Evolutionary conservation across 1,139 yeast genomes (phyloP).

Genomic region (Suhomyces anneliseae): DNA sequence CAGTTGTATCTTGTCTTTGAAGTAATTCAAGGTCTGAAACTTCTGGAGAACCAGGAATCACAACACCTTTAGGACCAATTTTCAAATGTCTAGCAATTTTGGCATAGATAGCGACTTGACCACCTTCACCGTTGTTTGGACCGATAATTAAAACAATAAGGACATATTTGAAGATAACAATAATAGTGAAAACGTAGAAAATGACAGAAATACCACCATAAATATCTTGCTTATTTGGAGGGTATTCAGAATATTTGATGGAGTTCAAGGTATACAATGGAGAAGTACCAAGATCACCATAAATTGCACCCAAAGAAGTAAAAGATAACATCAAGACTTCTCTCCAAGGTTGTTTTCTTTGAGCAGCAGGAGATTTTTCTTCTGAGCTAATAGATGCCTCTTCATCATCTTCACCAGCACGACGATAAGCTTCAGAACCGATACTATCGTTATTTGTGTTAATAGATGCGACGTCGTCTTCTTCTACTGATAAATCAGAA

Average conservation of each 20-base stretch:
- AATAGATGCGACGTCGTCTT: constrained; percentile 1
- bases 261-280: constrained; percentile 55
- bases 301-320: constrained; percentile 54
- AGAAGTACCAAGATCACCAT: constrained; percentile 63
- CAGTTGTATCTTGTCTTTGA: constrained; percentile 42
- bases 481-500: constrained; percentile 1
- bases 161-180: constrained; percentile 53
- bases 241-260: constrained; percentile 33
- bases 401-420: constrained; percentile 12
- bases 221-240: constrained; percentile 39
- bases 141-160: constrained; percentile 49
- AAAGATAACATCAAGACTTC: constrained; percentile 28
- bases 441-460: not conserved
- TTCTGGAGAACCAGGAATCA: constrained; percentile 40
- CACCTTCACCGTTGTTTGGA: constrained; percentile 61
- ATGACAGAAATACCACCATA: constrained; percentile 55
- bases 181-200: constrained; percentile 54
- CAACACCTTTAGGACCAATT: constrained; percentile 49
- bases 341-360: constrained; percentile 23
- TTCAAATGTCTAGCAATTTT: constrained; percentile 51
- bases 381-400: constrained; percentile 14
- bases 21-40: constrained; percentile 37
- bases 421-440: constrained; percentile 3
- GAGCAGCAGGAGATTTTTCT: not conserved
- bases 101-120: constrained; percentile 61